phyloP scores from a whole-genome alignment of 148 eudicot species.

The Nepenthes mirabilis region DNA sequence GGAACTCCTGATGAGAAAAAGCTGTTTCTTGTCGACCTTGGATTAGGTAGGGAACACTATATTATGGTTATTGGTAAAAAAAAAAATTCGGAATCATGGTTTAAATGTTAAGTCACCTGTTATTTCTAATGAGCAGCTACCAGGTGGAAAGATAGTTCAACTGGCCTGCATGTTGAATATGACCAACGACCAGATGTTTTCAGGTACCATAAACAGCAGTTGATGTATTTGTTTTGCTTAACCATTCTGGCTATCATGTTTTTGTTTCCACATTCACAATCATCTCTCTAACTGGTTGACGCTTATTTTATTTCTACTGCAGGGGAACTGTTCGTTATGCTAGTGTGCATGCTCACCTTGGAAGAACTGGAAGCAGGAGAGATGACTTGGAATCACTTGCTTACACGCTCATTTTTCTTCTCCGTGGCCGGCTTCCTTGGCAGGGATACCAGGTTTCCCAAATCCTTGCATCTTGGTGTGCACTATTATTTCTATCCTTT shows the following conservation, averaged over 20 bases:
- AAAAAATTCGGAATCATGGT: too few species aligned
- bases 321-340: constrained; percentile 15
- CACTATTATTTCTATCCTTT: not conserved
- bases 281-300: not conserved
- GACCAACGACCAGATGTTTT: constrained; percentile 13
- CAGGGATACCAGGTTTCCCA: constrained; percentile 9
- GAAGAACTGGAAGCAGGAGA: constrained; percentile 12
- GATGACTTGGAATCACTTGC: constrained; percentile 13
- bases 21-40: constrained; percentile 46
- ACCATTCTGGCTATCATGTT: not conserved
- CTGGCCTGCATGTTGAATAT: constrained; percentile 11
- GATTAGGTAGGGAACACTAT: constrained; percentile 28
- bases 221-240: not conserved
- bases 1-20: constrained; percentile 34
- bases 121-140: constrained; percentile 2
- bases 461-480: not conserved
- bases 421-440: constrained; percentile 12
- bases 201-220: not conserved
- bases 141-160: constrained; percentile 6
- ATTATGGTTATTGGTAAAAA: not conserved
- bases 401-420: constrained; percentile 11
- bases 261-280: not conserved
- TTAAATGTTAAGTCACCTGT: not conserved
- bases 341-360: constrained; percentile 12
- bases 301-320: not conserved